These are phyloP conservation scores for Trypanosoma avium DNA, from an alignment of 208 protist genomes.

Conservation along the genomic window DNA sequence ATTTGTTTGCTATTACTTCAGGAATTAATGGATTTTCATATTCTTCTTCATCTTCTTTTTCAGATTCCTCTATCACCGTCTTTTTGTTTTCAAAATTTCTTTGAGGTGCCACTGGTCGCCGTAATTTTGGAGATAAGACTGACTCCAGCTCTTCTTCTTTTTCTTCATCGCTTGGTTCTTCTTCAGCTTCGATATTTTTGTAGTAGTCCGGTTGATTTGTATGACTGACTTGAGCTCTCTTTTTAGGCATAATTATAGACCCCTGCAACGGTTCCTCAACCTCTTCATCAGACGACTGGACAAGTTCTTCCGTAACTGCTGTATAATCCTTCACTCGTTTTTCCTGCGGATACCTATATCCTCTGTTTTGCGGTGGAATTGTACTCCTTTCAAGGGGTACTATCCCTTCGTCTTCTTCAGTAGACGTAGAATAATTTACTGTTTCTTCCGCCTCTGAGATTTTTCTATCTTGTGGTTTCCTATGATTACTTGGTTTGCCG, in stretches of 20 bases:
- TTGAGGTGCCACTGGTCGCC: neutral
- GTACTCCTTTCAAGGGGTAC: slow-evolving; percentile 11
- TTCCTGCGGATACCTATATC: neutral
- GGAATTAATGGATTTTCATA: neutral
- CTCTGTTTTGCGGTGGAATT: slow-evolving; percentile 4
- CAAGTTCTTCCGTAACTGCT: slow-evolving; percentile 4
- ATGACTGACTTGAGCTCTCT: slow-evolving; percentile 1
- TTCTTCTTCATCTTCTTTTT: slow-evolving; percentile 2
- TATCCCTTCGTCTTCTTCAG: slow-evolving; percentile 9
- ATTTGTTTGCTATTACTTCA: neutral
- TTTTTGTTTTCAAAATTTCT: neutral
- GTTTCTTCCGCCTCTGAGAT: slow-evolving; percentile 5
- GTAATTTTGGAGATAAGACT: neutral
- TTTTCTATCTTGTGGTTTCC: neutral
- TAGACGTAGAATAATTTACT: slow-evolving; percentile 1
- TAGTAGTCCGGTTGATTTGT: slow-evolving; percentile 7
- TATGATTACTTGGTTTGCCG: neutral
- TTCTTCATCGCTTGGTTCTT: slow-evolving; percentile 23
- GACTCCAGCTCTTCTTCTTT: neutral
- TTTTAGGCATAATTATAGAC: neutral
- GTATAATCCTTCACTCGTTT: slow-evolving; percentile 10
- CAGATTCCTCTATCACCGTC: neutral
- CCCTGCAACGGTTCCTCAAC: slow-evolving; percentile 11
- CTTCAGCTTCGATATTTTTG: neutral
- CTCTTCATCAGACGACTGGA: slow-evolving; percentile 13